Percentiles rank a stretch among this genome's conserved stretches.
These are phyloP conservation scores for Pseudopyrenochaeta lycopersici DNA, from an alignment of 2,329 filamentous ascomycete genomes.

Conservation along the genomic window DNA sequence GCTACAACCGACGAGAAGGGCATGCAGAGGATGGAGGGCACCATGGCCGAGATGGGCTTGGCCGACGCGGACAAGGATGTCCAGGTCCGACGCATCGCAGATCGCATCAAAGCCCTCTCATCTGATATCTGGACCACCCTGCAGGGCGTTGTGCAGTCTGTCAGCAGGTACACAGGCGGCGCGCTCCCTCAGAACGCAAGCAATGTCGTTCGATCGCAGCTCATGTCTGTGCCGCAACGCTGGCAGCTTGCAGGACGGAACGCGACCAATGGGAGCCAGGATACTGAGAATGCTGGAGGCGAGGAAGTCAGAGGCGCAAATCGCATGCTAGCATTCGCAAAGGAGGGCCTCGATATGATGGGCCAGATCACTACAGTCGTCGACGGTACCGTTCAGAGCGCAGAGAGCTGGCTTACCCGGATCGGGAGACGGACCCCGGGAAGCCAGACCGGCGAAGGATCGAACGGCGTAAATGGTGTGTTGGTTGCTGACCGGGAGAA, in stretches of 20 bases:
- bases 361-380: conserved; percentile 87
- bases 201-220: conserved; percentile 81
- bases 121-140: conserved; percentile 63
- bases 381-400: conserved; percentile 87
- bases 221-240: conserved; percentile 83
- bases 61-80: conserved; percentile 39
- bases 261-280: conserved; percentile 20
- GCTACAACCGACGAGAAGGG: conserved; percentile 24
- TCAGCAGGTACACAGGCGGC: conserved; percentile 90
- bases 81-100: conserved; percentile 70
- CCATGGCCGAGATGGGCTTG: conserved; percentile 24
- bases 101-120: conserved; percentile 74
- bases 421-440: conserved; percentile 60
- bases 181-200: conserved; percentile 89
- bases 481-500: conserved; percentile 14
- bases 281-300: conserved; percentile 20
- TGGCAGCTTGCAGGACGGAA: conserved; percentile 76
- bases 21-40: conserved; percentile 15
- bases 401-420: conserved; percentile 88
- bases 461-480: not conserved
- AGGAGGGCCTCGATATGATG: conserved; percentile 94
- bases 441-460: not conserved
- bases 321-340: conserved; percentile 83
- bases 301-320: conserved; percentile 68
- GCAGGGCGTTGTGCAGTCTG: conserved; percentile 81